Conservation (phyloP, 345 rosid species). For the Rhodamnia rubescens region DNA sequence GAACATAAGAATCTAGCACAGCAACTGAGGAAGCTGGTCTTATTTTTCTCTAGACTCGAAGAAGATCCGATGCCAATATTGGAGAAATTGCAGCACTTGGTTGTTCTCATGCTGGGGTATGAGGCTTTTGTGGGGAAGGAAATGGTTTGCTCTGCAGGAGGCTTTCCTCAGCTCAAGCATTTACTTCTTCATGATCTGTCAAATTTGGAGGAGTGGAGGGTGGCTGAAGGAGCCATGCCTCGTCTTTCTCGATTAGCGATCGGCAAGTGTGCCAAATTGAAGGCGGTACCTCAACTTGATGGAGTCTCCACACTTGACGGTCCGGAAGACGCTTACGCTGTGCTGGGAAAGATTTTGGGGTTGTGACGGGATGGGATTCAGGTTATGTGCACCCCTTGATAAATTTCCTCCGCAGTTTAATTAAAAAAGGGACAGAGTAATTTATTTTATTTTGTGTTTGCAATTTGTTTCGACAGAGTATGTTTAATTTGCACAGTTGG, state of each 20-base stretch:
- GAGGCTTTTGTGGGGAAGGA: constrained; percentile 14
- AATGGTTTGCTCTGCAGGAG: constrained; percentile 15
- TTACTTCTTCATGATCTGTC: constrained; percentile 4
- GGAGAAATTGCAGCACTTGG: constrained; percentile 28
- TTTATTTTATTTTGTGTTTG: too few relatives aligned
- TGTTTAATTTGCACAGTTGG: too few relatives aligned
- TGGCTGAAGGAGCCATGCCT: constrained; percentile 34
- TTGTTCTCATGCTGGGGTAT: constrained; percentile 1
- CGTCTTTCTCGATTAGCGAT: constrained; percentile 19
- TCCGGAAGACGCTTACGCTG: neutral
- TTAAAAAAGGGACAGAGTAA: too few relatives aligned
- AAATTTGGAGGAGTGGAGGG: constrained; percentile 15
- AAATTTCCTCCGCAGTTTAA: too few relatives aligned
- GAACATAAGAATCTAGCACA: constrained; percentile 15
- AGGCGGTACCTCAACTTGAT: constrained; percentile 1
- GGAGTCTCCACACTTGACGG: neutral
- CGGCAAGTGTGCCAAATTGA: constrained; percentile 9
- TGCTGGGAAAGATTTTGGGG: too few relatives aligned
- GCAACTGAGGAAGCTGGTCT: constrained; percentile 17
- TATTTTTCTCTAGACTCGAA: constrained; percentile 8
- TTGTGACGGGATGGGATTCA: too few relatives aligned
- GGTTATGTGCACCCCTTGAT: too few relatives aligned
- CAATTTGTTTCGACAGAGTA: too few relatives aligned
- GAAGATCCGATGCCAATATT: constrained; percentile 39
- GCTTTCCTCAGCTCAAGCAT: constrained; percentile 18